Evolutionary conservation across 176 grass and related monocot genomes (phyloP), one percentile per base, ranked within the genome.

Genomic region (Rhynchospora pubera): DNA sequence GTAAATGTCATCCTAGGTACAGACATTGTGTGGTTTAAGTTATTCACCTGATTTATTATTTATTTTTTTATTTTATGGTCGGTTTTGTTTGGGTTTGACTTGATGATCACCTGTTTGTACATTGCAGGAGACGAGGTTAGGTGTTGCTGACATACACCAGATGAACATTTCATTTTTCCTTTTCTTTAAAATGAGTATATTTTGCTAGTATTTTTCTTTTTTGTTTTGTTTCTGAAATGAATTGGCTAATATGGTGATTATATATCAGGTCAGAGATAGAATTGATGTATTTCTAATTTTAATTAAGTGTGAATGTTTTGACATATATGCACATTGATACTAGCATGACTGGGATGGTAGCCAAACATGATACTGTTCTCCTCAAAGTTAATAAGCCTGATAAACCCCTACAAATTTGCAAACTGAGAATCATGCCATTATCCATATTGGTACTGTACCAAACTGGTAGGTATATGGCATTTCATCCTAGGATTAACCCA

Each of bases 1-100:
- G 92, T 93, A 85, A 94, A 94, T 86, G 92, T 94, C 61, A 48
- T 97, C 14, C 92, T 94, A 70, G 92, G 92, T 91, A 80, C 18
- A 62, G 34, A 2, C 47, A 64, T 48, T 26, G 1, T 22, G 10
- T 18, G 3, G n/a, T 69, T n/a, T 24, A 52, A 0, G 9, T 16
- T 57, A 0, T 18, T 8, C 24, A 1, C 7, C 44, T 32, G 65
- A 1, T 21, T 23, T 32, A 6, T 2, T 83, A 42, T 62, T 55
- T 65, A n/a, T 28, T 28, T 28, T 28, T 28, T 28, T 28, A 28
- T 28, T 30, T 21, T 16, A 16, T 61, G 53, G 51, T 51, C 69
- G 67, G 9, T 68, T 68, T 56, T 23, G 24, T 59, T 71, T 72
- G 68, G 43, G 9, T 72, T 65, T 46, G 21, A 86, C 79, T 51